These are phyloP conservation scores for Cichorium intybus DNA, from an alignment of 140 eudicot species.

Conservation along the genomic window DNA sequence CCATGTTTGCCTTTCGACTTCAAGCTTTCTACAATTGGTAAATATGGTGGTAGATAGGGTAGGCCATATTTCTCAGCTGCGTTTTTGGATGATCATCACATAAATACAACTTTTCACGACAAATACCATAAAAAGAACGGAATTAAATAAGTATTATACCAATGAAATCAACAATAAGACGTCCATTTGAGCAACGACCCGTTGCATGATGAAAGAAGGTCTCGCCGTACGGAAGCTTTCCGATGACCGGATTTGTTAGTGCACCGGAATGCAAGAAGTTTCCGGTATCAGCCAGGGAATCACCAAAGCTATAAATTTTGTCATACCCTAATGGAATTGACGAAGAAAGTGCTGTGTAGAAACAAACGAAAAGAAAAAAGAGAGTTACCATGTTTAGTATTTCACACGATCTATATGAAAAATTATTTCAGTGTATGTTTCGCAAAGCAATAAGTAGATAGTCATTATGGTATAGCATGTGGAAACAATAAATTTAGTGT, in stretches of 20 bases:
- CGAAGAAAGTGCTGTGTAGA: slow-evolving; percentile 21
- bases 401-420: background rate
- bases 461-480: background rate
- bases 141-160: slow-evolving; percentile 34
- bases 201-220: slow-evolving; percentile 72
- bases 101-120: background rate
- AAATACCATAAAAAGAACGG: background rate
- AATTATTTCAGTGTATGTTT: background rate
- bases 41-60: slow-evolving; percentile 69
- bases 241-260: slow-evolving; percentile 60
- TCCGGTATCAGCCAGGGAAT: slow-evolving; percentile 83
- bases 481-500: slow-evolving; percentile 4
- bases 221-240: slow-evolving; percentile 68
- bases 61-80: slow-evolving; percentile 69
- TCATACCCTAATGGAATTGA: slow-evolving; percentile 37
- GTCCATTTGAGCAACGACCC: slow-evolving; percentile 87
- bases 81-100: background rate
- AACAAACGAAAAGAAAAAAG: slow-evolving; percentile 28
- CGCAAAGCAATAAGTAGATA: background rate
- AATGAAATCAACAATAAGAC: slow-evolving; percentile 65
- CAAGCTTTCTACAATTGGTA: slow-evolving; percentile 31
- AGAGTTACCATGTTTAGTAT: slow-evolving; percentile 28
- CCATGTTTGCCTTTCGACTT: slow-evolving; percentile 44
- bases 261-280: slow-evolving; percentile 67
- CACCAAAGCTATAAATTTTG: slow-evolving; percentile 84